These are phyloP conservation scores for Trametes pubescens DNA, from an alignment of 1,284 basidiomycete species.

Conservation along the genomic window DNA sequence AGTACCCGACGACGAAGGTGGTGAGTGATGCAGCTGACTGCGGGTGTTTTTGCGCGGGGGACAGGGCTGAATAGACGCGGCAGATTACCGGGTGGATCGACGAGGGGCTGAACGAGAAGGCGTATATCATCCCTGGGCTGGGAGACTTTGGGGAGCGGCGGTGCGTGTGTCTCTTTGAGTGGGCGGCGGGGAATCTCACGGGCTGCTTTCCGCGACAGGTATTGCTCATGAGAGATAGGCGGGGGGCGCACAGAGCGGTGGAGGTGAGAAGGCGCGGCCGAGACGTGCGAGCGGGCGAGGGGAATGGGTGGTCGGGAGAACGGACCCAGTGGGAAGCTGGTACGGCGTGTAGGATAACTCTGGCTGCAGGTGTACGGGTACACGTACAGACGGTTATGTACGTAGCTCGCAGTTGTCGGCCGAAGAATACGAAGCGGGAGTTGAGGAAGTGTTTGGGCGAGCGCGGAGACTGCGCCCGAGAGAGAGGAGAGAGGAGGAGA, in stretches of 20 bases:
- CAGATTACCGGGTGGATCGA: constrained; percentile 98
- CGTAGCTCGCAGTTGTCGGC: neutral
- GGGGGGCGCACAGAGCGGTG: neutral
- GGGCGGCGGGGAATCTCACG: constrained; percentile 11
- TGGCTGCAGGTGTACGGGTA: neutral
- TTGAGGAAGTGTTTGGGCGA: neutral
- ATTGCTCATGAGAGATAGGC: constrained; percentile 27
- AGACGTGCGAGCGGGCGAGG: neutral
- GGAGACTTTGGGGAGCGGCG: constrained; percentile 93
- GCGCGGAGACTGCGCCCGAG: neutral
- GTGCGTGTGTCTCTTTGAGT: constrained; percentile 45
- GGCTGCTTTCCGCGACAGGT: constrained; percentile 17
- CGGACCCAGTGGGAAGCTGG: neutral
- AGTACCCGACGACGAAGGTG: constrained; percentile 85
- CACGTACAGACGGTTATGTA: neutral
- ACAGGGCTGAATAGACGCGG: constrained; percentile 13
- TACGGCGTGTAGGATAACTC: constrained; percentile 11
- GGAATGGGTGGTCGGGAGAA: neutral
- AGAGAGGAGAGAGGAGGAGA: neutral
- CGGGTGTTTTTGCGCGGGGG: neutral
- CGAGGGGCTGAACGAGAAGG: constrained; percentile 89
- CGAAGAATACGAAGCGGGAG: neutral
- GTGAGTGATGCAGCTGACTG: constrained; percentile 55
- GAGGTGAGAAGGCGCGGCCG: constrained; percentile 11
- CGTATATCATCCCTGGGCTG: constrained; percentile 89